Base-by-base conservation (phyloP, 495 filamentous ascomycete species). In the Annulohypoxylon moriforme region DNA sequence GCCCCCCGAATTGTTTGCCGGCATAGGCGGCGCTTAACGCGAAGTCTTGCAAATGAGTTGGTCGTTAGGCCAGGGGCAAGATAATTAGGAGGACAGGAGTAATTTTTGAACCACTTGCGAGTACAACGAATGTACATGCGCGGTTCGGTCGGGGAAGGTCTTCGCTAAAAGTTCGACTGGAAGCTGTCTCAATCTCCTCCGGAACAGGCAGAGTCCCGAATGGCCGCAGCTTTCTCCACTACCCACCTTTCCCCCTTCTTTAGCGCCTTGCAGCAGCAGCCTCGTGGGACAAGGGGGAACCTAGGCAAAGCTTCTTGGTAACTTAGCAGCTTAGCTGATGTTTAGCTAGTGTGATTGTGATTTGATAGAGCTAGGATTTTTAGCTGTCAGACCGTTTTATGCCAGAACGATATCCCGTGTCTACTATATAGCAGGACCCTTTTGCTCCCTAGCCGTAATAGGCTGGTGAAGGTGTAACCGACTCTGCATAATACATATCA, bases 121-220 rank as follows among this genome's bases (percentile, higher is more conserved):
- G 36, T 55, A 55, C 53, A 33, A 25, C 25, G 46, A 42, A 44
- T 55, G 50, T 72, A 72, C 64, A 68, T 60, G 29, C 10, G 29
- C 25, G 36, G 27, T 36, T 72, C 29, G 52, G 64, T 60, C 60
- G 44, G 56, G 27, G 29, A 29, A 49, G 47, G 47, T 47, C 49
- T 57, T 69, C 42, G 56, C 61, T 62, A 66, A 67, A 9, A n/a
- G n/a, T 49, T 70, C 20, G 34, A 27, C 50, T 58, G 57, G 62
- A 74, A 70, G 70, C 65, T 64, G 70, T 10, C 25, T 74, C 68
- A 74, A 67, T 74, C 64, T 74, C 63, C 53, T 74, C 59, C 62
- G 72, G 59, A 27, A n/a, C 67, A 71, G 72, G 72, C 72, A 74
- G 72, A 74, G 52, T 74, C 72, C 72, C 72, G 72, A 74, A 69